Base-by-base conservation (phyloP, 2,329 filamentous ascomycete species). In the Penicillium sp. region DNA sequence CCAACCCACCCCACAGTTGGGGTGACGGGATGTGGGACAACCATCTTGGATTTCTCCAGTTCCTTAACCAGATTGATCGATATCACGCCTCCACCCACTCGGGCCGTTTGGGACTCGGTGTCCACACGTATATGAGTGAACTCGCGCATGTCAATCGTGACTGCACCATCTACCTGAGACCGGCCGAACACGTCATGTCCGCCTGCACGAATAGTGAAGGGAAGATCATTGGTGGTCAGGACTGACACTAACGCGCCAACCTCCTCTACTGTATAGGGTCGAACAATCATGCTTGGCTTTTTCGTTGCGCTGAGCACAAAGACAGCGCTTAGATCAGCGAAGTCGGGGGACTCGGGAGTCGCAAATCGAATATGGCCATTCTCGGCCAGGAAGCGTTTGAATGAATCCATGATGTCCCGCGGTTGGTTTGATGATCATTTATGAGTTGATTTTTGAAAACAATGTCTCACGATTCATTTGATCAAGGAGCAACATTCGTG, bases 61-160 rank as follows among this genome's bases (percentile, higher is more conserved):
- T 54, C 59, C 26, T 50, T 59, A 6, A 62, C 54, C 15, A 75
- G 49, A 15, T 72, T 66, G 7, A 65, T 55, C 4, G 64, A 53
- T 4, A 76, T 56, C 6, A 74, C 65, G 1, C 75, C 75, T 4
- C 74, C 75, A 5, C 75, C 74, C 9, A 77, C 56, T 2, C 53
- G 57, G 1, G 71, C 75, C 6, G 70, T 70, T 42, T 63, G 56
- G 22, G 60, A 60, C 15, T 66, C 63, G 1, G 54, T 51, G 31
- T 62, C 63, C 11, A 76, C 57, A 0, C 61, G 26, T 11, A 77
- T 65, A 14, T 66, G 58, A 11, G 64, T 59, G 40, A 77, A 68
- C 40, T 70, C 71, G 18, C 75, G 71, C 65, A 77, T 54, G 49
- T 77, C 75, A 29, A 78, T 71, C 2, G 65, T 68, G 14, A 77